Evolutionary conservation across 495 filamentous ascomycete species (phyloP), one percentile per base, ranked within the genome.

Genomic region (Xylaria intraflava): DNA sequence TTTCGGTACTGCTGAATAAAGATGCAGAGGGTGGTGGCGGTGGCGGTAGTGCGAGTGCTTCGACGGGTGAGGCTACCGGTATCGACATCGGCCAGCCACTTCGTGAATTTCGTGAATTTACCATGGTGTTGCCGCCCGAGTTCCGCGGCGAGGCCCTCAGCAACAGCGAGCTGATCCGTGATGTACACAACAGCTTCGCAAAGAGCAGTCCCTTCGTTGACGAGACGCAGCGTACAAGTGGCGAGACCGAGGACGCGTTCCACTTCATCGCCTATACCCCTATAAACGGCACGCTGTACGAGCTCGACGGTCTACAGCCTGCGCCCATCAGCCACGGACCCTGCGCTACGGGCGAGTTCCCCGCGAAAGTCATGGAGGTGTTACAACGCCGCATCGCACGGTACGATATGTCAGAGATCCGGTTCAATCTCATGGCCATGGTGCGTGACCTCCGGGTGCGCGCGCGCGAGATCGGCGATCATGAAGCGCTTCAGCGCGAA

Each of bases 241-340:
- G 77, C 36, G 73, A 69, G 23, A 66, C 77, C 2, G 87, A 89
- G 61, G 93, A 99, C 62, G 88, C 92, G 16, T 99, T 93, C 70
- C 94, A 99, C 69, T 99, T 99, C 72, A 88, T 97, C 62, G 93
- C 92, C 17, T 99, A 99, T 68, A 92, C 88, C 41, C 77, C 86
- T 27, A 76, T 95, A 36, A 78, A 87, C 66, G 83, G 83, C 48
- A 78, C 69, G 2, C 76, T 99, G 47, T 99, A 96, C 75, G 93
- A 99, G 71, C 78, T 99, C 45, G 93, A 99, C 69, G 93, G 93
- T 27, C 72, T 99, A 49, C 90, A 96, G 71, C 90, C 90, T 1
- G 83, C 88, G 46, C 93, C 93, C 20, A 95, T 97, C 53, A 82
- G 78, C 36, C 93, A 99, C 71, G 94, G 93, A 17, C 46, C 76